These are phyloP conservation scores for Tardiomyces digboiensis DNA, from an alignment of 1,139 yeast genomes.

Conservation along the genomic window DNA sequence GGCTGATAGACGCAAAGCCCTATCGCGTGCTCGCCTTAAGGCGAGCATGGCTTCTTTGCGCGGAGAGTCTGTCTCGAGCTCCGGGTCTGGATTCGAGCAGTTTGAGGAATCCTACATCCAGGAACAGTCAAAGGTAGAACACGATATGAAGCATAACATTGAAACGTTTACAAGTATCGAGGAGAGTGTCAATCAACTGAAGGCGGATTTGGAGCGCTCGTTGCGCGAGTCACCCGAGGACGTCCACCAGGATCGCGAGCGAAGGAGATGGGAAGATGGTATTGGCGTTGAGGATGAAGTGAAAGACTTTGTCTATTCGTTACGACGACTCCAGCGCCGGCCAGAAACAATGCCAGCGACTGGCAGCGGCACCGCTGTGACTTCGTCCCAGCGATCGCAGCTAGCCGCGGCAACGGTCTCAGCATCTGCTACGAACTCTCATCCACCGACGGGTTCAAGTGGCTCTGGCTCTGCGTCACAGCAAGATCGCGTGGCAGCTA, in stretches of 20 bases:
- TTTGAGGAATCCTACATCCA: conserved; percentile 49
- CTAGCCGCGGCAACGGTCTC: conserved; percentile 2
- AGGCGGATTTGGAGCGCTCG: conserved; percentile 44
- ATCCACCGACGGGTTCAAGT: conserved; percentile 7
- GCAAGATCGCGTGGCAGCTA: conserved; percentile 72
- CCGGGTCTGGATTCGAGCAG: conserved; percentile 38
- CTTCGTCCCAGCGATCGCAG: conserved; percentile 1
- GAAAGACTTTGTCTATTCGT: conserved; percentile 41
- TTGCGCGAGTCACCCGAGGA: conserved; percentile 27
- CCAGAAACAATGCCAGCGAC: conserved; percentile 5
- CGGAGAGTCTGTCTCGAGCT: conserved; percentile 50
- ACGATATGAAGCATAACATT: conserved; percentile 45
- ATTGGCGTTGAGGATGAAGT: conserved; percentile 67
- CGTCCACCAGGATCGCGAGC: conserved; percentile 40
- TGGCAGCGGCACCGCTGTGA: background rate
- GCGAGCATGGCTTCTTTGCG: conserved; percentile 90
- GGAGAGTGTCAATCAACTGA: conserved; percentile 60
- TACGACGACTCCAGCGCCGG: background rate
- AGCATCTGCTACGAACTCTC: conserved; percentile 3
- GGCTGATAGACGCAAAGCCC: conserved; percentile 67
- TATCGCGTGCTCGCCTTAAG: conserved; percentile 63
- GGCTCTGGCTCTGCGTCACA: conserved; percentile 21
- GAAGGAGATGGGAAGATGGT: conserved; percentile 79
- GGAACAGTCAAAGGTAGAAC: conserved; percentile 44
- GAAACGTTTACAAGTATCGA: conserved; percentile 64